Percentiles rank a stretch among this genome's conserved stretches.
Evolutionary conservation across 1,284 basidiomycete genomes (phyloP).

Genomic region (Porogramme epimiltina): DNA sequence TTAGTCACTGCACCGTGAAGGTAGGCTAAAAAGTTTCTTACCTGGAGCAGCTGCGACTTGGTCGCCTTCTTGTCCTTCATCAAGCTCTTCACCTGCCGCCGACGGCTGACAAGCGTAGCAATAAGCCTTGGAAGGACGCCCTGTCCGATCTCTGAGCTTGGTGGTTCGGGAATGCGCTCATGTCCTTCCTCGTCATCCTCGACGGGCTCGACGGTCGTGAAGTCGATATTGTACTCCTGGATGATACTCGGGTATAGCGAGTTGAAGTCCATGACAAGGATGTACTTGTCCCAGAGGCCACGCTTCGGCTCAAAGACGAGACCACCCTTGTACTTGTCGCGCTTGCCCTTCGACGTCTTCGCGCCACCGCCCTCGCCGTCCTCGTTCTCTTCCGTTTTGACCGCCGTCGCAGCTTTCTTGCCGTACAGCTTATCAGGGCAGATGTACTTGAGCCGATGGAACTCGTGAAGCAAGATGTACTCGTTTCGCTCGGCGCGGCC

Average conservation of each 20-base stretch:
- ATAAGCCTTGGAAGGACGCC: slow-evolving; percentile 96
- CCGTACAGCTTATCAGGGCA: slow-evolving; percentile 94
- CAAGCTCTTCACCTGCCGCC: slow-evolving; percentile 88
- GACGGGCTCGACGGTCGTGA: slow-evolving; percentile 88
- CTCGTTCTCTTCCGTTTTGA: slow-evolving; percentile 62
- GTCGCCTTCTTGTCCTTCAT: slow-evolving; percentile 91
- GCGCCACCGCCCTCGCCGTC: slow-evolving; percentile 58
- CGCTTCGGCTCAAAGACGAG: slow-evolving; percentile 97
- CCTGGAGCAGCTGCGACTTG: slow-evolving; percentile 84
- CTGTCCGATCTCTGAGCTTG: slow-evolving; percentile 70
- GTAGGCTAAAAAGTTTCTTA: slow-evolving; percentile 32
- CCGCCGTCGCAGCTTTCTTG: slow-evolving; percentile 62
- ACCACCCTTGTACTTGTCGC: slow-evolving; percentile 98
- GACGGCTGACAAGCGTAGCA: slow-evolving; percentile 88
- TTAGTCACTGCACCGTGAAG: no score
- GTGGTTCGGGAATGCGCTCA: slow-evolving; percentile 90
- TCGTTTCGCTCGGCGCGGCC: slow-evolving; percentile 98
- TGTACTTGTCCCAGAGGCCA: slow-evolving; percentile 95
- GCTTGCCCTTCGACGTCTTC: slow-evolving; percentile 68
- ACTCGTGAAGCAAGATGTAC: slow-evolving; percentile 98
- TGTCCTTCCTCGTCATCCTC: slow-evolving; percentile 74
- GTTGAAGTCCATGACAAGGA: slow-evolving; percentile 99
- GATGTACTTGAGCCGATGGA: slow-evolving; percentile 94
- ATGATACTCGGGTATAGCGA: slow-evolving; percentile 99
- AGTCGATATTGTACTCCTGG: slow-evolving; percentile 99